Conservation (phyloP, 148 eudicot species). For the Mesembryanthemum crystallinum region DNA sequence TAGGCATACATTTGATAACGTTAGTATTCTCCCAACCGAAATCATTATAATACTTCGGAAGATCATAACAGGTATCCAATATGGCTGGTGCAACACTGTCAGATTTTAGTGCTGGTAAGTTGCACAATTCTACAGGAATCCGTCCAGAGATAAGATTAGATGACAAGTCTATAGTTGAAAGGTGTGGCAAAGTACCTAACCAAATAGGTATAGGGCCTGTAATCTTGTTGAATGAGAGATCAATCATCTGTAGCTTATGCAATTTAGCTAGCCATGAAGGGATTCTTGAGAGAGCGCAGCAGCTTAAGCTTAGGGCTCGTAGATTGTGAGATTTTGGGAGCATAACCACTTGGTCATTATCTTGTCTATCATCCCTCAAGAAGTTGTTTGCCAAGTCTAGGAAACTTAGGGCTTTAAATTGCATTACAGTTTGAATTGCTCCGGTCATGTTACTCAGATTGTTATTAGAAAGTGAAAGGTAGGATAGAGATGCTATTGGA, state of each 20-base stretch:
- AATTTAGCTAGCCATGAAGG: not conserved
- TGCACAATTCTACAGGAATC: not conserved
- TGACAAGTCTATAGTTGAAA: not conserved
- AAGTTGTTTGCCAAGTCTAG: not conserved
- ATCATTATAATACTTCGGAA: too few species aligned
- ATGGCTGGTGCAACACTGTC: not conserved
- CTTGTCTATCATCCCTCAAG: too few species aligned
- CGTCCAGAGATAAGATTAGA: not conserved
- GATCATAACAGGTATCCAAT: too few species aligned
- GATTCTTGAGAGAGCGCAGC: not conserved
- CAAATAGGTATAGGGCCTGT: not conserved
- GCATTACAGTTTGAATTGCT: not conserved
- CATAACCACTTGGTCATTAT: not conserved
- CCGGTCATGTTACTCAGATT: not conserved
- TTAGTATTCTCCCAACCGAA: too few species aligned
- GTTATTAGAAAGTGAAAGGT: not conserved
- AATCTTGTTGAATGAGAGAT: not conserved
- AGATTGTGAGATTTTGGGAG: not conserved
- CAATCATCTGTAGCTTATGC: not conserved
- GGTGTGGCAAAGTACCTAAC: not conserved
- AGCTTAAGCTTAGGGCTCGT: not conserved
- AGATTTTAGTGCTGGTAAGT: not conserved
- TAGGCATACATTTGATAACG: not conserved
- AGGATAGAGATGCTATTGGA: too few species aligned
- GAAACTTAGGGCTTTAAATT: not conserved